phyloP scores from a whole-genome alignment of 2,329 filamentous ascomycete species.

The Fusarium sp. region DNA sequence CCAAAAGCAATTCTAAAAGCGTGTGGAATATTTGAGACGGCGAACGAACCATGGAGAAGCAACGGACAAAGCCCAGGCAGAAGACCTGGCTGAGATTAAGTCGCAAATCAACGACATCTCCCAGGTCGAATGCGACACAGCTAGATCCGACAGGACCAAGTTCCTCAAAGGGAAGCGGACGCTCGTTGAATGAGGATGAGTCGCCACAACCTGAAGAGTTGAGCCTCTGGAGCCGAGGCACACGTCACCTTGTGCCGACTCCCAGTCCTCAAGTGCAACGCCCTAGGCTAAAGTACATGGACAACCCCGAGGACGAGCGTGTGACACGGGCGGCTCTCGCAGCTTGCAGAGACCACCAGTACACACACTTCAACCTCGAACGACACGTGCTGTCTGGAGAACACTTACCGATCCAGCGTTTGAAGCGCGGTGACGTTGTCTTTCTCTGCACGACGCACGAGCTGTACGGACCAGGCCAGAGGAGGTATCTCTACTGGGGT shows the following conservation, averaged over 20 bases:
- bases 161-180: background rate
- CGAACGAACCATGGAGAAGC: background rate
- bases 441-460: background rate
- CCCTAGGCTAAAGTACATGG: background rate
- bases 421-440: background rate
- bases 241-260: background rate
- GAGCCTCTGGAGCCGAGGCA: background rate
- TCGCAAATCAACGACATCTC: background rate
- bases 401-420: background rate
- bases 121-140: background rate
- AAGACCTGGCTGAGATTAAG: background rate
- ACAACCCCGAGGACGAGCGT: background rate
- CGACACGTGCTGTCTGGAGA: background rate
- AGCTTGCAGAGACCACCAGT: background rate
- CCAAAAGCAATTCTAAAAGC: background rate
- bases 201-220: background rate
- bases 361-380: background rate
- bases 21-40: background rate
- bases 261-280: background rate
- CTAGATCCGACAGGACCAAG: background rate
- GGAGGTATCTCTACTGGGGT: slow-evolving; percentile 2
- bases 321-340: background rate
- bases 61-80: background rate
- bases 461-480: background rate
- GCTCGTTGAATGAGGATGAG: background rate